Base-by-base conservation (phyloP, 306 rosid species). In the Gillenia trifoliata region DNA sequence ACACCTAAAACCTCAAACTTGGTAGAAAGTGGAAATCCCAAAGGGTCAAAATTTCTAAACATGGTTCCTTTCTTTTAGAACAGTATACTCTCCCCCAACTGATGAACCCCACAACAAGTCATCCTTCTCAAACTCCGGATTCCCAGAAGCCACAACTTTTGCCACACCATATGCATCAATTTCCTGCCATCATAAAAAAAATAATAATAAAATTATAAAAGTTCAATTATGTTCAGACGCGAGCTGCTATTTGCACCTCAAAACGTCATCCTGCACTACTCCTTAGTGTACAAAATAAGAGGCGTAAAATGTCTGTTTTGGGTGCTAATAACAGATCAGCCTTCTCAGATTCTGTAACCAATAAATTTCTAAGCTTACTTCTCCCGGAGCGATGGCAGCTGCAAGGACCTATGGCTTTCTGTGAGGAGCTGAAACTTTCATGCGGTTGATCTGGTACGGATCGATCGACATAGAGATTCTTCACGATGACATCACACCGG, bases 1-100 rank as follows among this genome's bases (percentile, higher is more conserved):
- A 75, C 80, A 87, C 95, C 98, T 2, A n/a, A 90, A 73, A 75
- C 83, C 68, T 61, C 95, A 93, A 56, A 90, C 73, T 74, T 89
- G 85, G 76, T 64, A 45, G 91, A 76, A 8, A 80, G 81, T 11
- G 97, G 89, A 75, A 90, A 89, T 69, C 84, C 87, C 77, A 85
- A 47, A 11, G 86, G 30, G 61, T 90, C 93, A n/a, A 29, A 93
- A 34, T 78, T 90, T 90, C 80, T 83, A 26, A 90, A 68, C 65
- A 87, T 69, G 80, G 20, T 79, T 43, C 40, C 81, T 43, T 85
- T 90, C n/a, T 73, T 84, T 83, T 1, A 89, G 76, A 1, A 86
- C 33, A 41, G 84, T 83, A 71, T 93, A 93, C 28, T 93, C 91
- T 57, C 88, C 96, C n/a, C 98, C 95, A 93, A 13, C 89, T 63